Percentiles rank a stretch among this genome's conserved stretches.
Evolutionary conservation across 177 flowering plant species (phyloP).

Genomic region (Vitis hybrid): DNA sequence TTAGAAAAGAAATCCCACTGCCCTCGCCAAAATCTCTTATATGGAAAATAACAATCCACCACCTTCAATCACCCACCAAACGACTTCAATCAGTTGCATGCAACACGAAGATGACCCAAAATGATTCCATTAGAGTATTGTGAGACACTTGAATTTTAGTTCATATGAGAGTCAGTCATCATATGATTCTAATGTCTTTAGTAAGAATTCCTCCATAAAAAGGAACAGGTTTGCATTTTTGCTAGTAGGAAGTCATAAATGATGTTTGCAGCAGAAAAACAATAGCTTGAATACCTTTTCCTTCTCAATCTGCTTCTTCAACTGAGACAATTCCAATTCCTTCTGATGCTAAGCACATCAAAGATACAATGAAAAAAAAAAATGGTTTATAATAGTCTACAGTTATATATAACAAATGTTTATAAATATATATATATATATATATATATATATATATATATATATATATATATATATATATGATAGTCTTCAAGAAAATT

Average conservation of each 20-base stretch:
- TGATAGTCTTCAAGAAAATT: not conserved
- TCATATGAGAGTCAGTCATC: no score
- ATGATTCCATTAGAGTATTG: no score
- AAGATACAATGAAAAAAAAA: constrained; percentile 2
- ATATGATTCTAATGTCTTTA: no score
- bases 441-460: not conserved
- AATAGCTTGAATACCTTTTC: constrained; percentile 12
- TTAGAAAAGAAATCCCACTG: no score
- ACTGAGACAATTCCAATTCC: constrained; percentile 65
- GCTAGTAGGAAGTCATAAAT: not conserved
- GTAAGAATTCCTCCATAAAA: not conserved
- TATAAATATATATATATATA: not conserved
- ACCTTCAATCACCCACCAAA: no score
- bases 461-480: not conserved
- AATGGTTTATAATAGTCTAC: not conserved
- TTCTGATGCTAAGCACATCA: constrained; percentile 60
- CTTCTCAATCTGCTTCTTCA: no score
- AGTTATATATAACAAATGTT: not conserved
- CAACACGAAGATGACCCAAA: no score
- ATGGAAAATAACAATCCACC: no score
- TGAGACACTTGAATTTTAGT: no score
- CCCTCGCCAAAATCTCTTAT: no score
- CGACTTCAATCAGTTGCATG: no score
- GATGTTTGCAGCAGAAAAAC: not conserved
- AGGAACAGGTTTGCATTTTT: not conserved